Percentiles rank a stretch among this genome's conserved stretches.
These are phyloP conservation scores for Talaromyces stipitatus DNA, from an alignment of 495 filamentous ascomycete species.

Conservation along the genomic window DNA sequence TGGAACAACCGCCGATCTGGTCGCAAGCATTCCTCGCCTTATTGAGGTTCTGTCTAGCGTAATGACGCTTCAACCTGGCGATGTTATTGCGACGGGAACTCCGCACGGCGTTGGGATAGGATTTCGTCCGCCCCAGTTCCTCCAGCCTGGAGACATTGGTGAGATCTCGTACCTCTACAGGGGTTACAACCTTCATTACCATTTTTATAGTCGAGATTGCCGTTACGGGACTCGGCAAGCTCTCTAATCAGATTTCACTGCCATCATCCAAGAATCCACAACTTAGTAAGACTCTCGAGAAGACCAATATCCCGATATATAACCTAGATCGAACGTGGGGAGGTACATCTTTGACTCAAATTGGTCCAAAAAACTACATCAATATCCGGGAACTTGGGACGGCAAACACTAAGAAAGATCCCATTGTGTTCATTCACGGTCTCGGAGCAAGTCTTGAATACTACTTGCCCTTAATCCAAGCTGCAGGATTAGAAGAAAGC, in stretches of 20 bases:
- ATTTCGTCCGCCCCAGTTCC: constrained; percentile 30
- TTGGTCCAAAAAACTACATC: no score
- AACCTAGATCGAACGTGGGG: no score
- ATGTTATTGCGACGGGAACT: constrained; percentile 71
- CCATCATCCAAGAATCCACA: no score
- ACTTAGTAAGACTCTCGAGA: no score
- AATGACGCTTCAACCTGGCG: constrained; percentile 59
- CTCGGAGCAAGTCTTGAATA: constrained; percentile 29
- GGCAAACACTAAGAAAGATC: neutral
- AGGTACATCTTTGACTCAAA: no score
- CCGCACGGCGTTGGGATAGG: constrained; percentile 48
- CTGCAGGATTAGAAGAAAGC: constrained; percentile 10
- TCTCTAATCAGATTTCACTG: no score
- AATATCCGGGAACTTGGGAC: neutral
- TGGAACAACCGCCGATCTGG: constrained; percentile 56
- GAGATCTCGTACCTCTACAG: constrained; percentile 34
- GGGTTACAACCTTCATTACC: constrained; percentile 31
- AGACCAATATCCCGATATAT: no score
- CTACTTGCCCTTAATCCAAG: constrained; percentile 29
- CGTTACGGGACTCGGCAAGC: no score
- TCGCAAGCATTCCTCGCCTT: constrained; percentile 58
- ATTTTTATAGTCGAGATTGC: constrained; percentile 18
- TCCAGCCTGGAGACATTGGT: constrained; percentile 46
- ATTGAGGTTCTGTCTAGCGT: constrained; percentile 59
- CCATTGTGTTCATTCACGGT: constrained; percentile 39